phyloP scores from a whole-genome alignment of 345 rosid genomes.

The Brassica incana region DNA sequence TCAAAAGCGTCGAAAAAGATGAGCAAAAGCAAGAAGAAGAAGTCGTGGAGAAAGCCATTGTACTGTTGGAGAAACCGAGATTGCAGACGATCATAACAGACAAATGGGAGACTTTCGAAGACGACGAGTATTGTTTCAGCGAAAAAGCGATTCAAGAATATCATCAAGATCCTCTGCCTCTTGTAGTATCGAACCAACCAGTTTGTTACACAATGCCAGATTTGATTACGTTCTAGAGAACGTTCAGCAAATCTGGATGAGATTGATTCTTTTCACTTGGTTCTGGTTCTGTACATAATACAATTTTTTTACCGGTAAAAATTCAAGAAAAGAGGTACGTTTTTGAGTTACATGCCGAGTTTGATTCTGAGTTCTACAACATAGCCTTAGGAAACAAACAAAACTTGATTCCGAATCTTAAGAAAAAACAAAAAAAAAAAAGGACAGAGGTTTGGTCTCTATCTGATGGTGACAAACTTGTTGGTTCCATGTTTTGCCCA shows the following conservation, averaged over 20 bases:
- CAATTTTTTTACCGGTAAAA: neutral
- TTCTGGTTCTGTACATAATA: neutral
- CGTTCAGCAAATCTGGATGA: neutral
- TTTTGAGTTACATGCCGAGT: neutral
- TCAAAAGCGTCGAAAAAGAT: neutral
- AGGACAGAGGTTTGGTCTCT: constrained; percentile 3
- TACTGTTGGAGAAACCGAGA: neutral
- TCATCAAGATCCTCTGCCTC: neutral
- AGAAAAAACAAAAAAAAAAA: neutral
- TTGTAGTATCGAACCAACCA: neutral
- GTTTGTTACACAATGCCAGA: neutral
- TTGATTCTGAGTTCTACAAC: neutral
- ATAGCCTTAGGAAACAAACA: neutral
- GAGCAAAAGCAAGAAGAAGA: neutral
- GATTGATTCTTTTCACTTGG: neutral
- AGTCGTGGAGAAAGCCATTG: neutral
- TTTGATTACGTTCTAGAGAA: constrained; percentile 1
- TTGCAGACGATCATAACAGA: neutral
- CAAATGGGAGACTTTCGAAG: neutral
- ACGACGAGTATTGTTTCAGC: neutral
- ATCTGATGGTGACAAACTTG: constrained; percentile 95
- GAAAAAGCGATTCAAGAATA: neutral
- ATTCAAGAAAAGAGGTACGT: neutral
- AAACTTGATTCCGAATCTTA: constrained; percentile 13
- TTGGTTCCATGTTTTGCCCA: constrained; percentile 99